Conservation (phyloP, 2,329 filamentous ascomycete species). For the Lanzia echinophila region DNA sequence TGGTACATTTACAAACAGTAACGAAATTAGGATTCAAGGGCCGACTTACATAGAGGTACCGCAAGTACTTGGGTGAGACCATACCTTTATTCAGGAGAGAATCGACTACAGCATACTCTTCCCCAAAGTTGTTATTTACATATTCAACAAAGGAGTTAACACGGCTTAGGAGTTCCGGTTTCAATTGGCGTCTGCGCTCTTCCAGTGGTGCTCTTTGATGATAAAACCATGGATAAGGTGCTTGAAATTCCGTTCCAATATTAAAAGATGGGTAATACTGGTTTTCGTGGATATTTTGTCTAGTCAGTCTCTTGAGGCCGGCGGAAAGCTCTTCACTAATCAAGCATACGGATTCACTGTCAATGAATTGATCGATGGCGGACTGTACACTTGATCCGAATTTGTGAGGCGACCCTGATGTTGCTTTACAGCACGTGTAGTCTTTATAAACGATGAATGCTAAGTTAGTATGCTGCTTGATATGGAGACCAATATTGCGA, state of each 20-base stretch:
- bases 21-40: neutral
- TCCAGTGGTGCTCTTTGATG: slow-evolving; percentile 8
- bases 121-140: slow-evolving; percentile 6
- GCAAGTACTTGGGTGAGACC: slow-evolving; percentile 2
- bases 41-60: slow-evolving; percentile 4
- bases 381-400: neutral
- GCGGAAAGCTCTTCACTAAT: slow-evolving; percentile 5
- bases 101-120: slow-evolving; percentile 8
- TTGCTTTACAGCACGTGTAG: slow-evolving; percentile 1
- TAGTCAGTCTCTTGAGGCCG: slow-evolving; percentile 7
- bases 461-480: neutral
- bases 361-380: neutral
- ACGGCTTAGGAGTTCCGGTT: slow-evolving; percentile 7
- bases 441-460: slow-evolving; percentile 7
- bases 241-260: slow-evolving; percentile 5
- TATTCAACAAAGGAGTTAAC: slow-evolving; percentile 10
- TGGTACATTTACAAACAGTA: neutral
- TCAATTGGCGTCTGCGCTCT: slow-evolving; percentile 6
- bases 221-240: slow-evolving; percentile 10
- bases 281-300: slow-evolving; percentile 9
- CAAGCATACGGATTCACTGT: slow-evolving; percentile 2
- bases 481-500: slow-evolving; percentile 4
- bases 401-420: neutral
- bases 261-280: slow-evolving; percentile 8
- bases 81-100: slow-evolving; percentile 1